Evolutionary conservation across 495 filamentous ascomycete species (phyloP).

Genomic region (Penicillium subrubescens): DNA sequence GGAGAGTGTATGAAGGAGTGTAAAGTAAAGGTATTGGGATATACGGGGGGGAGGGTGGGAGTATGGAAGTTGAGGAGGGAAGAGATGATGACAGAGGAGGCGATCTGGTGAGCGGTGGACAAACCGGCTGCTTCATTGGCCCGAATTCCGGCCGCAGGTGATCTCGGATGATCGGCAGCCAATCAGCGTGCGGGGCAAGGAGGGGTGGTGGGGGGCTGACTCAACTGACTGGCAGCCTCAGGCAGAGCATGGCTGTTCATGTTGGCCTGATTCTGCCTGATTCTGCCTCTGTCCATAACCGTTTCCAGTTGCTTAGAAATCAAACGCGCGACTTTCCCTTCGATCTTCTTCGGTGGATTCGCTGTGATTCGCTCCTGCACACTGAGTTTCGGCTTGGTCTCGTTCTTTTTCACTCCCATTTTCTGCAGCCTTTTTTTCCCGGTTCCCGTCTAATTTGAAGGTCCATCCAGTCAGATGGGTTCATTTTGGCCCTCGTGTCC

Average conservation of each 20-base stretch:
- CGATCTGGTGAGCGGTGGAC: slow-evolving; percentile 6
- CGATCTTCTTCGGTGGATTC: neutral
- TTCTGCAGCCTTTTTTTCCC: neutral
- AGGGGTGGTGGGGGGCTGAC: neutral
- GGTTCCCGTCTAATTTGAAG: neutral
- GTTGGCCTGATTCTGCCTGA: neutral
- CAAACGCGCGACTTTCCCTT: neutral
- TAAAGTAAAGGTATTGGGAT: neutral
- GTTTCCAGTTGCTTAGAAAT: slow-evolving; percentile 23
- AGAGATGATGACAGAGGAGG: slow-evolving; percentile 20
- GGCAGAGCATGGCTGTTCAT: neutral
- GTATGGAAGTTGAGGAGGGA: too few species aligned
- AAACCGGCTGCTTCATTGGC: slow-evolving; percentile 18
- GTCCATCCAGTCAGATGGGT: neutral
- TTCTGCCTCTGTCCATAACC: neutral
- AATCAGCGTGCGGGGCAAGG: slow-evolving; percentile 12
- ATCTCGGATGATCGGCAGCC: slow-evolving; percentile 15
- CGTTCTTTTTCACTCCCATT: neutral
- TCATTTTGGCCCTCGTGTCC: neutral
- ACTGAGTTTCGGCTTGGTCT: neutral
- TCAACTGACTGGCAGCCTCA: neutral
- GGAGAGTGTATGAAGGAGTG: neutral
- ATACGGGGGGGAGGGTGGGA: neutral
- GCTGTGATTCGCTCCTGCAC: neutral
- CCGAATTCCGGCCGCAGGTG: slow-evolving; percentile 10